Conservation (phyloP, 2,329 filamentous ascomycete genomes). For the Fusarium sp. region DNA sequence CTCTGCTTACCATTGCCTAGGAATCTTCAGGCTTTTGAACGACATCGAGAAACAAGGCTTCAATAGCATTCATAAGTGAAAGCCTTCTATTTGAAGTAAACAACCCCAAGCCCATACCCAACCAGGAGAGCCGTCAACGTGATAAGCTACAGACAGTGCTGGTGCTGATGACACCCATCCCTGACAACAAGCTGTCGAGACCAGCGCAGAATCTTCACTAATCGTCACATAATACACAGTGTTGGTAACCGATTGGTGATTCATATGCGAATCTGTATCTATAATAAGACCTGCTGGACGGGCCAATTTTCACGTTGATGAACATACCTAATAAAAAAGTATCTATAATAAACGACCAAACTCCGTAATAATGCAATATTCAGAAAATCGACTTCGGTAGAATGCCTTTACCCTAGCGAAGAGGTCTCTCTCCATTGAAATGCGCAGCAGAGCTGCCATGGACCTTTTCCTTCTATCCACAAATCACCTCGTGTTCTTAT, state of each 20-base stretch:
- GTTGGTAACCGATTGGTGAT: neutral
- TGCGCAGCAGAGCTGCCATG: neutral
- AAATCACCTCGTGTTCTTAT: neutral
- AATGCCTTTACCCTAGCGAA: neutral
- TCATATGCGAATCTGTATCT: neutral
- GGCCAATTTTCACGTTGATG: too few relatives aligned
- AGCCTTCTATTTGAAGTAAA: neutral
- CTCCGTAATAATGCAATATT: conserved; percentile 2
- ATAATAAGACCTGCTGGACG: neutral
- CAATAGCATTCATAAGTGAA: neutral
- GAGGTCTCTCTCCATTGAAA: neutral
- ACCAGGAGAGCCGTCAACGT: neutral
- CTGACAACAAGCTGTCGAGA: neutral
- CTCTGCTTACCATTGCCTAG: neutral
- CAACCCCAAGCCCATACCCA: neutral
- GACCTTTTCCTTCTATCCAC: neutral
- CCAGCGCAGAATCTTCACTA: neutral
- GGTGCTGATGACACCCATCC: neutral
- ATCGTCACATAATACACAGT: neutral
- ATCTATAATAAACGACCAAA: neutral
- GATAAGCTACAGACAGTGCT: neutral
- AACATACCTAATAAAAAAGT: too few relatives aligned
- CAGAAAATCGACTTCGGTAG: neutral
- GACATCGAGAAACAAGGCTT: neutral
- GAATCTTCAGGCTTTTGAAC: neutral